Base-by-base conservation (phyloP, 1,139 yeast genomes). In the Blastobotrys niveus region DNA sequence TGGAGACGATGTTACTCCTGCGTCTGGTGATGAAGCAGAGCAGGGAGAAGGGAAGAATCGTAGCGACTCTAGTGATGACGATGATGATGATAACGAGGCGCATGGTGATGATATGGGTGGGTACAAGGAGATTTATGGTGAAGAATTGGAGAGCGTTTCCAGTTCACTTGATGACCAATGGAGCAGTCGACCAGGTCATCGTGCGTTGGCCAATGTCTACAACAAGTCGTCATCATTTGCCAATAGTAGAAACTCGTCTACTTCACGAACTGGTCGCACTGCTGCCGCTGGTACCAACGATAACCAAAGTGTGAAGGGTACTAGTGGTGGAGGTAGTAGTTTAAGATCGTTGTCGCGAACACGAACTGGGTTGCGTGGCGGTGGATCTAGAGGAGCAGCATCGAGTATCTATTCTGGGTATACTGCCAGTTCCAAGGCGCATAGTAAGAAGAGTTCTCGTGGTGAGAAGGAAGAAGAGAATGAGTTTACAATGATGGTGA, bases 401-500 rank as follows among this genome's bases (percentile, higher is more conserved):
- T 39, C 38, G 6, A 39, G 43, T 25, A 27, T 32, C 18, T 19
- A 32, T 18, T 24, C 38, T 33, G 37, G 40, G 14, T 17, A 24
- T 10, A 33, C 17, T 9, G 14, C 34, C 10, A 32, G 40, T 12
- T 15, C 37, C 7, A n/a, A n/a, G n/a, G n/a, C n/a, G n/a, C 15
- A 15, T 10, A 20, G 34, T 27, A 18, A 31, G 39, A 35, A 41
- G 18, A 6, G 12, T 32, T 21, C 17, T 5, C 18, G 15, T 8
- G 41, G 20, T 6, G 19, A 33, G 12, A 19, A 42, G 22, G 43
- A 33, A 6, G 26, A 38, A 6, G 45, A 40, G 27, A 57, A 59
- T 15, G 73, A 71, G 44, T 65, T 79, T 25, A 63, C 72, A 26
- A 69, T 74, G 42, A 82, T 85, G 79, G 72, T 83, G 48, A 64